Evolutionary conservation across 139 green algal genomes (phyloP), one percentile per base, ranked within the genome.

Genomic region (Chlamydomonas sphaeroides): DNA sequence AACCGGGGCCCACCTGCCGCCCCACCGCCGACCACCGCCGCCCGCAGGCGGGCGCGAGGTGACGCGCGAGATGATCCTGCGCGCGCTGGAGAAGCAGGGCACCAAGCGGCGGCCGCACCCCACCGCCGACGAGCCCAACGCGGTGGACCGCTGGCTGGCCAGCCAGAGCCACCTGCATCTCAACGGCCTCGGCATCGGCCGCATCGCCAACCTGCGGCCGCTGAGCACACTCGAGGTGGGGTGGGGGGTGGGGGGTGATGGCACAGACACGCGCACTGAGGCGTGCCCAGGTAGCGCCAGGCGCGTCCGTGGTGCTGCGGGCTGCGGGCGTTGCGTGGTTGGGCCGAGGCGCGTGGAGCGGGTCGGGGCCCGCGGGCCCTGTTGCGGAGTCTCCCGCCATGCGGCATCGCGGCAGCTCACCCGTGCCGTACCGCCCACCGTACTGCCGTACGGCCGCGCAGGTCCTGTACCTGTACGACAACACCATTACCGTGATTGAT

Each of bases 401-500:
- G n/a, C n/a, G n/a, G n/a, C n/a, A n/a, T n/a, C n/a, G n/a, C n/a
- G n/a, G n/a, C n/a, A n/a, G n/a, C n/a, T n/a, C n/a, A n/a, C n/a
- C n/a, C n/a, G n/a, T n/a, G n/a, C n/a, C n/a, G n/a, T n/a, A n/a
- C n/a, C 48, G 15, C 48, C 15, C 48, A 56, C 15, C 15, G n/a
- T n/a, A n/a, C n/a, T 56, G 28, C n/a, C n/a, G n/a, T n/a, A n/a
- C n/a, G 59, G 56, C 70, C 25, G 72, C 30, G 3, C 68, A 89
- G 82, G 84, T 90, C 65, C 74, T 93, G 49, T 93, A 91, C 80
- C 72, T 93, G 71, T 91, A 89, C 77, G 89, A 90, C 83, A 93
- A 93, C 73, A 48, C 72, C 26, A 87, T 93, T 68, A 75, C 14
- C 14, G 42, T 59, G 8, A 86, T 92, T 38, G 66, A 78, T 5